Conservation (phyloP, 169 alveolate genomes). For the Besnoitia besnoiti region DNA sequence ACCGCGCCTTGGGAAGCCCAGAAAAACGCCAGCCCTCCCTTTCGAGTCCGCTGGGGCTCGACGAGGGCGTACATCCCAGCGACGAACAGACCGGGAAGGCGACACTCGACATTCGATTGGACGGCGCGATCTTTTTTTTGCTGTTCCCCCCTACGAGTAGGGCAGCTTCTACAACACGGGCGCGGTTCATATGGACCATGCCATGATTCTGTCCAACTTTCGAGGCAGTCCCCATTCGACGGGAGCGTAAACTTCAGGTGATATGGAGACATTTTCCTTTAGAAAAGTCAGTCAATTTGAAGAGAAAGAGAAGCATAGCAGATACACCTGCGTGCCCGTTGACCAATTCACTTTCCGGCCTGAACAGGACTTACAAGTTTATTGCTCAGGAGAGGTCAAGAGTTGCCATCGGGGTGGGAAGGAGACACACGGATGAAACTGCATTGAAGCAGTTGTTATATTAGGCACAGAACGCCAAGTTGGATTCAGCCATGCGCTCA, state of each 20-base stretch:
- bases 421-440: no score
- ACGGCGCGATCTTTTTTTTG: not conserved
- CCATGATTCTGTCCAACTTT: not conserved
- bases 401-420: no score
- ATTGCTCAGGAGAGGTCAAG: no score
- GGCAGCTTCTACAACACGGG: not conserved
- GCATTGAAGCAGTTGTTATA: no score
- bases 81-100: not conserved
- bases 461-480: no score
- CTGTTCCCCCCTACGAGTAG: not conserved
- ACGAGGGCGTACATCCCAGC: constrained; percentile 1
- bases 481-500: no score
- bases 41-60: not conserved
- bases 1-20: not conserved
- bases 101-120: not conserved
- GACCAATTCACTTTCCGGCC: no score
- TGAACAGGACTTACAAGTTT: no score
- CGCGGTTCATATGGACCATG: not conserved
- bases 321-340: no score
- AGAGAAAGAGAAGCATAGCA: no score
- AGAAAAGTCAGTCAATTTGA: no score
- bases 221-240: constrained; percentile 16
- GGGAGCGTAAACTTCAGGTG: not conserved
- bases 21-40: not conserved
- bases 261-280: no score